Conservation (phyloP, 257 asterid species). For the Solanum tarijense region DNA sequence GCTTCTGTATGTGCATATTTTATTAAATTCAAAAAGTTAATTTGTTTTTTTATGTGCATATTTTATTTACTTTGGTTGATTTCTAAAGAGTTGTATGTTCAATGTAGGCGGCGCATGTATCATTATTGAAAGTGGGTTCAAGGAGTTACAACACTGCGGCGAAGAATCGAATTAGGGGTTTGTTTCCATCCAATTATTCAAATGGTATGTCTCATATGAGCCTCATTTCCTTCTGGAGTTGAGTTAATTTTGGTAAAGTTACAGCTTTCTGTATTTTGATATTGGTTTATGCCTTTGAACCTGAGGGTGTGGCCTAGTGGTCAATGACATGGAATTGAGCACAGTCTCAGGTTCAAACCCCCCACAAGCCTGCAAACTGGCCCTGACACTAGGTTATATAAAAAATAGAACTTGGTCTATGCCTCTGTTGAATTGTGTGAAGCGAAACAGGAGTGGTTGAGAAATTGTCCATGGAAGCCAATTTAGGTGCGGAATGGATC, state of each 20-base stretch:
- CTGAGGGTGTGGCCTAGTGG: neutral
- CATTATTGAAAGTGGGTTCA: neutral
- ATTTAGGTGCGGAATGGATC: neutral
- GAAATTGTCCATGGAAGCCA: neutral
- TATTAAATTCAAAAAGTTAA: neutral
- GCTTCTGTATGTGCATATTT: neutral
- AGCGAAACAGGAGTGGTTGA: neutral
- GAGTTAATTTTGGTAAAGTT: neutral
- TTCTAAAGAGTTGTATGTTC: neutral
- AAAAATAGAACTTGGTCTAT: neutral
- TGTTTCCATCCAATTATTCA: neutral
- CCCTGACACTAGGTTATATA: neutral
- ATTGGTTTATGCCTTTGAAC: neutral
- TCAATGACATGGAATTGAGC: neutral
- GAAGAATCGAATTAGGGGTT: neutral
- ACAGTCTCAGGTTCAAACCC: neutral
- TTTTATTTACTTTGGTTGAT: neutral
- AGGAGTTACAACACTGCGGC: neutral
- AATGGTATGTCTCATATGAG: neutral
- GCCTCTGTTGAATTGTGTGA: neutral
- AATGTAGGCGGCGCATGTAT: neutral
- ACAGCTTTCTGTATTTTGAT: neutral
- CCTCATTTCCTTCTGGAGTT: neutral
- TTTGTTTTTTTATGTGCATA: neutral
- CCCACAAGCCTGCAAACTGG: neutral